Conservation (phyloP, 306 rosid species). For the Cucurbita moschata region DNA sequence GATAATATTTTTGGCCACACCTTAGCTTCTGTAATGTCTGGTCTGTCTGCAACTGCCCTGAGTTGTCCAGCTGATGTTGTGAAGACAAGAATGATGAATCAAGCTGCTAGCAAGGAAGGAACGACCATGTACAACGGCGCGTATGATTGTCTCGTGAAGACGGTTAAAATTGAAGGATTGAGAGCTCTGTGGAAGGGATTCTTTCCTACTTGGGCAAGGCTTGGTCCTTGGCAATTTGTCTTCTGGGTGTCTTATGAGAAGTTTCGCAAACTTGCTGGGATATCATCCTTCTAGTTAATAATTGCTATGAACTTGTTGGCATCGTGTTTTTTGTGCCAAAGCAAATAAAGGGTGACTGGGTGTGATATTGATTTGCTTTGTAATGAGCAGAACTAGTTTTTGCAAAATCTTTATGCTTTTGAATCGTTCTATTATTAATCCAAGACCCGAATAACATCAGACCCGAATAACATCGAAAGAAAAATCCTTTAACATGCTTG, state of each 20-base stretch:
- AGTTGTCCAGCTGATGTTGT: slow-evolving; percentile 94
- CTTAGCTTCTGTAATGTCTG: slow-evolving; percentile 63
- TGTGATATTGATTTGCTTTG: not conserved
- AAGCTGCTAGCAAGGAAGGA: slow-evolving; percentile 33
- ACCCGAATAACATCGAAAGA: not conserved
- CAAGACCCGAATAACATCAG: not conserved
- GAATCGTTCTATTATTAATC: too few relatives aligned
- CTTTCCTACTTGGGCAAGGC: slow-evolving; percentile 91
- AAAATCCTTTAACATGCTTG: not conserved
- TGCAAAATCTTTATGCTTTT: too few relatives aligned
- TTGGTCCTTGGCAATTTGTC: slow-evolving; percentile 89
- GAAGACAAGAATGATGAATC: slow-evolving; percentile 89
- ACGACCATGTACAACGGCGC: slow-evolving; percentile 35
- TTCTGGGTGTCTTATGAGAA: slow-evolving; percentile 92
- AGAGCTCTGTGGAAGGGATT: slow-evolving; percentile 88
- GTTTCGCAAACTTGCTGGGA: slow-evolving; percentile 58
- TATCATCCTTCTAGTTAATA: slow-evolving; percentile 50
- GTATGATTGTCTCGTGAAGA: slow-evolving; percentile 66
- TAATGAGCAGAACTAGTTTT: not conserved
- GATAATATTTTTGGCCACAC: slow-evolving; percentile 69
- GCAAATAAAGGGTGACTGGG: not conserved
- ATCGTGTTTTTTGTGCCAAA: not conserved
- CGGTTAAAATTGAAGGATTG: slow-evolving; percentile 62
- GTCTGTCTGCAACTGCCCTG: slow-evolving; percentile 58
- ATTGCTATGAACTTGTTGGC: not conserved